Conservation (phyloP, 495 filamentous ascomycete genomes). For the Talaromyces ruber region DNA sequence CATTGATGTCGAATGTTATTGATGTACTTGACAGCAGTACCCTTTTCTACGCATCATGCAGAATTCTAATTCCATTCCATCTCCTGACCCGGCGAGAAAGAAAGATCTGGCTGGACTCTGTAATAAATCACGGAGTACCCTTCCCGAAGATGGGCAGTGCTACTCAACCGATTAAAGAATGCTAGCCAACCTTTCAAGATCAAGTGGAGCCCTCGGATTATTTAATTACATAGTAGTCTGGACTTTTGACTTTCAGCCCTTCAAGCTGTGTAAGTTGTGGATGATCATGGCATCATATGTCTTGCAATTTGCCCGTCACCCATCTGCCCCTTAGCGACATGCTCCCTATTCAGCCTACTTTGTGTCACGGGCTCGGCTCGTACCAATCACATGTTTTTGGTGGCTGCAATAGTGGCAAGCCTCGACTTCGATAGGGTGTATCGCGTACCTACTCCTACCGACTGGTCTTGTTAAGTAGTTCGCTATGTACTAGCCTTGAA, state of each 20-base stretch:
- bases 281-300: slow-evolving; percentile 1
- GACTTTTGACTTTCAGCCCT: neutral
- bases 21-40: no score
- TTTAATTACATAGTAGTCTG: no score
- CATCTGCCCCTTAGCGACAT: neutral
- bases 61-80: no score
- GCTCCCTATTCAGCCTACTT: neutral
- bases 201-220: neutral
- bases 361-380: neutral
- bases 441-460: neutral
- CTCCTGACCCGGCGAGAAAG: neutral
- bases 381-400: neutral
- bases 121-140: neutral
- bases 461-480: neutral
- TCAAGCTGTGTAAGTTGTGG: neutral
- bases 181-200: neutral
- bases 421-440: neutral
- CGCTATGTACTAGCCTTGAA: neutral
- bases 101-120: neutral
- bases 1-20: no score
- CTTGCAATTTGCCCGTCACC: neutral
- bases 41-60: no score
- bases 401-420: neutral
- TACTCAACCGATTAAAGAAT: neutral
- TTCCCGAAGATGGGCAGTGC: neutral